Percentiles rank a stretch among this genome's conserved stretches.
Evolutionary conservation across 139 green algal species (phyloP).

Genomic region (Chlamydomonas applanata): DNA sequence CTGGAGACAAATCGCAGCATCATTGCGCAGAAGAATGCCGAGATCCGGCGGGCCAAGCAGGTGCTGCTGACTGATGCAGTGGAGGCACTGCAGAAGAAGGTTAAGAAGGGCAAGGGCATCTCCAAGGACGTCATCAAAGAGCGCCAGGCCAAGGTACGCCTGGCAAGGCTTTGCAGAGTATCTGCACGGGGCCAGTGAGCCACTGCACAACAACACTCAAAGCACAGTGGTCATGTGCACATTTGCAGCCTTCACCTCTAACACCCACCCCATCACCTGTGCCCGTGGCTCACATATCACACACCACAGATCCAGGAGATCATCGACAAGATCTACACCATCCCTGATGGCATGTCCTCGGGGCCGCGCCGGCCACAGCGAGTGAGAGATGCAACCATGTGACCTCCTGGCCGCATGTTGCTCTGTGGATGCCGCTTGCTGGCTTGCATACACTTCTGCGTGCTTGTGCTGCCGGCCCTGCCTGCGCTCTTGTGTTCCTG

Average conservation of each 20-base stretch:
- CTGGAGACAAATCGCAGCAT: slow-evolving; percentile 74
- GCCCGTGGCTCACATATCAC: background rate
- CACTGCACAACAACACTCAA: background rate
- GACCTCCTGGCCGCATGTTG: no score
- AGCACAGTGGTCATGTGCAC: background rate
- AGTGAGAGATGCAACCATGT: background rate
- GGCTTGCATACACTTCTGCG: no score
- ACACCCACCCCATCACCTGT: no score
- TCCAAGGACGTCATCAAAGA: slow-evolving; percentile 55
- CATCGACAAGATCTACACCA: slow-evolving; percentile 51
- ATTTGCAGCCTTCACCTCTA: no score
- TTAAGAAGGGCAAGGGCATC: slow-evolving; percentile 68
- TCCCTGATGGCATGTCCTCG: slow-evolving; percentile 60
- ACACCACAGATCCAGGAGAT: slow-evolving; percentile 56
- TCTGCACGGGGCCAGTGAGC: no score
- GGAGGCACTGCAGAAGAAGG: slow-evolving; percentile 37
- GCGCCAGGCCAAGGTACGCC: slow-evolving; percentile 38
- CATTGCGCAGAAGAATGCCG: slow-evolving; percentile 76
- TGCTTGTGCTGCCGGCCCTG: no score
- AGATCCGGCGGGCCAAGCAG: slow-evolving; percentile 68
- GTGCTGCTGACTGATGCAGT: slow-evolving; percentile 46
- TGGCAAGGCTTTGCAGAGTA: background rate
- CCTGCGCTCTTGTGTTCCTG: no score
- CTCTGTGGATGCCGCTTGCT: no score
- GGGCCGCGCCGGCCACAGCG: background rate